Conservation (phyloP, 1,284 basidiomycete genomes). For the Cutaneotrichosporon daszewskae region DNA sequence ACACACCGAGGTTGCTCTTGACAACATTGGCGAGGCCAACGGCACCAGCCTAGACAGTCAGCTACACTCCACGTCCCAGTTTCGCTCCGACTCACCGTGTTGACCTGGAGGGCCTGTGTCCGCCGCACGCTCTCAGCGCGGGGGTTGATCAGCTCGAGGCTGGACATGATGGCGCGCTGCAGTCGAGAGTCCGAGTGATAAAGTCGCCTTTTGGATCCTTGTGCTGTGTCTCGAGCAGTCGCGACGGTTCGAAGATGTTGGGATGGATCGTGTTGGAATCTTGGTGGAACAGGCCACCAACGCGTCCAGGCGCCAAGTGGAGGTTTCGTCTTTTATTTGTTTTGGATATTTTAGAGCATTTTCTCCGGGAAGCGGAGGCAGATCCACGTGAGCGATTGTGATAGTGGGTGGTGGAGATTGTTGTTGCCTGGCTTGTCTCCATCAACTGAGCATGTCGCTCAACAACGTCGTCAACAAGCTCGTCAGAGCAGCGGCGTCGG, state of each 20-base stretch:
- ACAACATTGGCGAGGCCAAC: slow-evolving; percentile 97
- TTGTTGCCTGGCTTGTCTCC: too few species aligned
- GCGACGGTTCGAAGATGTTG: slow-evolving; percentile 10
- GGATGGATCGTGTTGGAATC: slow-evolving; percentile 1
- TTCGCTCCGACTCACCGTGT: slow-evolving; percentile 49
- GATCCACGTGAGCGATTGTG: too few species aligned
- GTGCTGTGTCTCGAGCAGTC: background rate
- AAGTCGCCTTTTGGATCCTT: slow-evolving; percentile 1
- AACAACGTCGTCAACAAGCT: slow-evolving; percentile 79
- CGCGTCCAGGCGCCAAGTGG: slow-evolving; percentile 5
- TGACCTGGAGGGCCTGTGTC: slow-evolving; percentile 86
- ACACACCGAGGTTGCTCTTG: slow-evolving; percentile 85
- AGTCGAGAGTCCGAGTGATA: background rate
- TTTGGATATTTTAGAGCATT: background rate
- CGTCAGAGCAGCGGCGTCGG: slow-evolving; percentile 68
- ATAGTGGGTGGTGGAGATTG: too few species aligned
- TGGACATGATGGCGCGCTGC: slow-evolving; percentile 31
- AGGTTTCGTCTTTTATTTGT: background rate
- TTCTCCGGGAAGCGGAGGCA: too few species aligned
- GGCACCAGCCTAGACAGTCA: slow-evolving; percentile 58
- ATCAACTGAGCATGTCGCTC: slow-evolving; percentile 46
- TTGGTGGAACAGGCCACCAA: background rate
- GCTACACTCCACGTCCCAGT: background rate
- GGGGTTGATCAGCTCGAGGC: slow-evolving; percentile 86
- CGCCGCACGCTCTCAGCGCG: slow-evolving; percentile 92